These are phyloP conservation scores for Malassezia arunalokei DNA, from an alignment of 1,284 basidiomycete species.

Conservation along the genomic window DNA sequence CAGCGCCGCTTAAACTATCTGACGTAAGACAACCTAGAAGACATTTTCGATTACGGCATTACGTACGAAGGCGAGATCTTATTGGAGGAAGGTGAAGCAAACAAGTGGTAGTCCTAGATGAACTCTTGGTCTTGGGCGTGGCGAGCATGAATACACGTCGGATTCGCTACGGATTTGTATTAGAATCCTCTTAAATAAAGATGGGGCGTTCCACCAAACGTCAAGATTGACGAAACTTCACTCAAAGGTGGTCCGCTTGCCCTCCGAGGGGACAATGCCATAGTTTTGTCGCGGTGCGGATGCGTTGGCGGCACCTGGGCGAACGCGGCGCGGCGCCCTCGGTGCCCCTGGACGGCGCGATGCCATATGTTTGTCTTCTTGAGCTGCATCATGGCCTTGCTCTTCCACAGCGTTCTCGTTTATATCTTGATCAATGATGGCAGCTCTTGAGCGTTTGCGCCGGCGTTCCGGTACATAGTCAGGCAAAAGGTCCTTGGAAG, in stretches of 20 bases:
- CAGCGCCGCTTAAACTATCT: too few relatives aligned
- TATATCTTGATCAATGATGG: conserved; percentile 8
- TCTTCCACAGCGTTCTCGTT: conserved; percentile 8
- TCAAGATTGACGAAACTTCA: not conserved
- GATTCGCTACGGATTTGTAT: too few relatives aligned
- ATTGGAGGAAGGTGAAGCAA: too few relatives aligned
- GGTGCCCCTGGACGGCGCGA: not conserved
- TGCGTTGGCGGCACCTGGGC: conserved; percentile 15
- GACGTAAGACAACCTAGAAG: too few relatives aligned
- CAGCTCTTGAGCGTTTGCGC: conserved; percentile 15
- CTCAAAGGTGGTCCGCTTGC: conserved; percentile 14
- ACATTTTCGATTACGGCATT: too few relatives aligned
- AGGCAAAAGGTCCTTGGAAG: conserved; percentile 18
- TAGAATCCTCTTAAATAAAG: too few relatives aligned
- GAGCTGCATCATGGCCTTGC: not conserved
- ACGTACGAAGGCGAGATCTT: too few relatives aligned
- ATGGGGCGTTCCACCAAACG: too few relatives aligned
- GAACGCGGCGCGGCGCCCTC: conserved; percentile 20
- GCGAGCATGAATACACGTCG: too few relatives aligned
- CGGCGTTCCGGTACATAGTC: conserved; percentile 24
- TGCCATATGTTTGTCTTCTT: not conserved
- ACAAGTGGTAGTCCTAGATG: too few relatives aligned
- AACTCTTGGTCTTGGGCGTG: too few relatives aligned
- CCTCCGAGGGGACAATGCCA: conserved; percentile 7
- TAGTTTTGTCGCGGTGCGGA: conserved; percentile 10